Evolutionary conservation across 192 early-diverging fungal species (phyloP).

Genomic region (Thamnidium elegans): DNA sequence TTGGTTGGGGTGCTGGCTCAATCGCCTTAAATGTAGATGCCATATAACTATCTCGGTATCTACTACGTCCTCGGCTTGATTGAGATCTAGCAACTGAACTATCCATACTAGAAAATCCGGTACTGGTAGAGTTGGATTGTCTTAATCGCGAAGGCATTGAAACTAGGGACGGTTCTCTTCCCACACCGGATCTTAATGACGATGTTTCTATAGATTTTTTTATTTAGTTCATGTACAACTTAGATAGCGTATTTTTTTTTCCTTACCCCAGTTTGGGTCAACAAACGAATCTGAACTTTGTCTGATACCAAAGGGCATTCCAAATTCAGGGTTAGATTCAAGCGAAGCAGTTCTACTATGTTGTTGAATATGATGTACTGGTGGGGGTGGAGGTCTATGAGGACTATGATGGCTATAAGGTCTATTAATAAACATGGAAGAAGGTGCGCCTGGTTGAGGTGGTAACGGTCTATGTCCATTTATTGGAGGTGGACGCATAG

Average conservation of each 20-base stretch:
- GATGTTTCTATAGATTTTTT: not conserved
- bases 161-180: conserved; percentile 13
- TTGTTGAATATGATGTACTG: not conserved
- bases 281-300: conserved; percentile 4
- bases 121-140: not conserved
- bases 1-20: conserved; percentile 28
- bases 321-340: conserved; percentile 2
- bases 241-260: not conserved
- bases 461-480: conserved; percentile 6
- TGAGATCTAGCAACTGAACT: not conserved
- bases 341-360: conserved; percentile 1
- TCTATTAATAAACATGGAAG: not conserved
- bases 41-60: conserved; percentile 30
- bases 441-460: conserved; percentile 3
- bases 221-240: not conserved
- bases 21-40: conserved; percentile 32
- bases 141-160: conserved; percentile 12
- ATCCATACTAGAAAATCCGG: not conserved
- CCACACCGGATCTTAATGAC: not conserved
- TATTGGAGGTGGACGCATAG: not conserved
- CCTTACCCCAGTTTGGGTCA: conserved; percentile 12
- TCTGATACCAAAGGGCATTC: not conserved
- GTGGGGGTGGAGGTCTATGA: too few species aligned
- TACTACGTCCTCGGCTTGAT: conserved; percentile 17
- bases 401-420: too few species aligned